A percentile compares a stretch with the other conserved stretches of the same genome.
phyloP scores from a whole-genome alignment of 108 stramenopile species.

The Cylindrotheca fusiformis region DNA sequence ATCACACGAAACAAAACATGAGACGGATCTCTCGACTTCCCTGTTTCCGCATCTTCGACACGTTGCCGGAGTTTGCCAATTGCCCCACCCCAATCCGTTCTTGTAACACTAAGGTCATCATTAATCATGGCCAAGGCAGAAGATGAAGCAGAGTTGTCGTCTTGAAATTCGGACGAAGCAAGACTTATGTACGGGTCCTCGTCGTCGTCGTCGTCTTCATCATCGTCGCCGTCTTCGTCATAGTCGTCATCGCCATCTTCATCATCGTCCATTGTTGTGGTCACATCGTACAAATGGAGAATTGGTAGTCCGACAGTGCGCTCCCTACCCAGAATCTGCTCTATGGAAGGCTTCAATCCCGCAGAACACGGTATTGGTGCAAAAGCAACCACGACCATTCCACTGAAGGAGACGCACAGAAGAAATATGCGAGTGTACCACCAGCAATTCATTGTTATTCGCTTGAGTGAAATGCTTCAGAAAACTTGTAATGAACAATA shows the following conservation, averaged over 20 bases:
- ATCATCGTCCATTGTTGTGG: neutral
- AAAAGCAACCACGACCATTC: no score
- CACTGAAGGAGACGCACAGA: no score
- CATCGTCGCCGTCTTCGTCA: constrained; percentile 18
- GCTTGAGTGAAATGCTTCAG: no score
- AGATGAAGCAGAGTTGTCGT: neutral
- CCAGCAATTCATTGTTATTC: no score
- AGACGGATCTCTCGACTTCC: constrained; percentile 57
- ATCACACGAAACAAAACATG: constrained; percentile 73
- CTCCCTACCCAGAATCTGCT: no score
- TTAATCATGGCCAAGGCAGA: constrained; percentile 1
- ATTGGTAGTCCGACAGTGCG: no score
- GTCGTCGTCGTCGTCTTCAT: constrained; percentile 16
- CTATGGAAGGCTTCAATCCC: no score
- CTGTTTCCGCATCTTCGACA: constrained; percentile 65
- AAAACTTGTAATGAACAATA: no score
- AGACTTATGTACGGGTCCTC: constrained; percentile 22
- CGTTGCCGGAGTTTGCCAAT: constrained; percentile 57
- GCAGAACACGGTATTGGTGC: no score
- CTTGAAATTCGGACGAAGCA: constrained; percentile 23
- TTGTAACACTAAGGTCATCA: constrained; percentile 18
- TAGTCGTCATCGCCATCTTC: neutral
- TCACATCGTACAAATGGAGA: neutral
- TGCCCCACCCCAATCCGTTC: constrained; percentile 78
- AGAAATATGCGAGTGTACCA: no score